A percentile compares a stretch with the other conserved stretches of the same genome.
Conservation (phyloP, 164 flowering plant genomes). For the Chloranthus sessilifolius region DNA sequence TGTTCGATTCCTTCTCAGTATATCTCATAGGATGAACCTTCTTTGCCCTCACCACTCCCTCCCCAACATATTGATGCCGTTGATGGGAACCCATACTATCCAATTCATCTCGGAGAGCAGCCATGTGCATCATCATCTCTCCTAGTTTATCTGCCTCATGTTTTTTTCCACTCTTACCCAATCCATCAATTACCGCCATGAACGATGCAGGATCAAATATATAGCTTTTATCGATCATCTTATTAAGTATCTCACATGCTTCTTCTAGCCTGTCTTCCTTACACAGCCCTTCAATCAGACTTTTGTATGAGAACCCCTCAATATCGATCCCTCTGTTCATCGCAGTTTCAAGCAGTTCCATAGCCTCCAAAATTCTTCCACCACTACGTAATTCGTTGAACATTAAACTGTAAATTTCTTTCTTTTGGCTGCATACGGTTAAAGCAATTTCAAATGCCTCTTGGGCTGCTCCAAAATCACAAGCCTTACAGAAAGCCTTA, state of each 20-base stretch:
- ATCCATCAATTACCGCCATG: slow-evolving; percentile 80
- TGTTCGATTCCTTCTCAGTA: slow-evolving; percentile 15
- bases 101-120: slow-evolving; percentile 19
- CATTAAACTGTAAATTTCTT: slow-evolving; percentile 55
- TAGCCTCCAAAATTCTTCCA: slow-evolving; percentile 57
- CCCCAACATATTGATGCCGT: slow-evolving; percentile 13
- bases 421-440: slow-evolving; percentile 62
- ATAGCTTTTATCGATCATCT: slow-evolving; percentile 52
- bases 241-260: slow-evolving; percentile 47
- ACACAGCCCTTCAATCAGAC: slow-evolving; percentile 63
- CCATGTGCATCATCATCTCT: slow-evolving; percentile 80
- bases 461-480: slow-evolving; percentile 57
- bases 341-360: slow-evolving; percentile 47
- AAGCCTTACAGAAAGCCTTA: slow-evolving; percentile 51
- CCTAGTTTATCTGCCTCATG: slow-evolving; percentile 70
- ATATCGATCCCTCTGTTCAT: slow-evolving; percentile 47
- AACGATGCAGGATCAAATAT: slow-evolving; percentile 79
- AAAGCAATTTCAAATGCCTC: slow-evolving; percentile 61
- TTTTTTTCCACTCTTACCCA: slow-evolving; percentile 61
- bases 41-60: slow-evolving; percentile 15
- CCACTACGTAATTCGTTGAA: slow-evolving; percentile 65
- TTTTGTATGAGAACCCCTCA: slow-evolving; percentile 53
- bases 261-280: slow-evolving; percentile 46
- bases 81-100: not conserved
- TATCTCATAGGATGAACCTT: slow-evolving; percentile 16